These are phyloP conservation scores for Solanum sejunctum DNA, from an alignment of 257 asterid species.

Conservation along the genomic window DNA sequence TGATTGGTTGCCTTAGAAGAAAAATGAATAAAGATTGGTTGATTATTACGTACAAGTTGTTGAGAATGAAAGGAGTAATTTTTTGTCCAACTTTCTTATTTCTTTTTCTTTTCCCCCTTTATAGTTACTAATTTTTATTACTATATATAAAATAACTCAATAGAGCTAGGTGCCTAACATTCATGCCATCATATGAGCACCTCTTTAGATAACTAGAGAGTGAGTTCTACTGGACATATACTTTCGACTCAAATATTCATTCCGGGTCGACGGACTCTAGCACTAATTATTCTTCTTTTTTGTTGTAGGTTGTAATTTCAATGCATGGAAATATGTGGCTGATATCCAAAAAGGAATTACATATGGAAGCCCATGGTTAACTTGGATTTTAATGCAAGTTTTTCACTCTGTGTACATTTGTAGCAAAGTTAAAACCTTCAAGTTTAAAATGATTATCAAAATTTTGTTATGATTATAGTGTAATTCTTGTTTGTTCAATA, in stretches of 20 bases:
- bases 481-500: not conserved
- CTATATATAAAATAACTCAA: no score
- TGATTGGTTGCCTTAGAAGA: constrained; percentile 45
- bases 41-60: constrained; percentile 6
- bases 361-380: constrained; percentile 12
- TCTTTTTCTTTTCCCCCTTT: not conserved
- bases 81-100: not conserved
- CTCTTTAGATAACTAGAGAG: no score
- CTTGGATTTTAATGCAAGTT: constrained; percentile 54
- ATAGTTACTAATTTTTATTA: not conserved
- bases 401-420: constrained; percentile 26
- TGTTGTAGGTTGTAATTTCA: not conserved
- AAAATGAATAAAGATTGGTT: constrained; percentile 13
- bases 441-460: not conserved
- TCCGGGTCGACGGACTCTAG: not conserved
- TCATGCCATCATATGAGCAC: not conserved
- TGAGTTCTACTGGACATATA: not conserved
- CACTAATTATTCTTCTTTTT: no score
- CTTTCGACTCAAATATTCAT: not conserved
- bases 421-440: constrained; percentile 28
- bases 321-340: constrained; percentile 3
- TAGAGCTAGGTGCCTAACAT: not conserved
- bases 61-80: constrained; percentile 11
- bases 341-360: constrained; percentile 7
- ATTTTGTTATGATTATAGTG: not conserved